These are phyloP conservation scores for Brassica balearica DNA, from an alignment of 441 rosid genomes.

Conservation along the genomic window DNA sequence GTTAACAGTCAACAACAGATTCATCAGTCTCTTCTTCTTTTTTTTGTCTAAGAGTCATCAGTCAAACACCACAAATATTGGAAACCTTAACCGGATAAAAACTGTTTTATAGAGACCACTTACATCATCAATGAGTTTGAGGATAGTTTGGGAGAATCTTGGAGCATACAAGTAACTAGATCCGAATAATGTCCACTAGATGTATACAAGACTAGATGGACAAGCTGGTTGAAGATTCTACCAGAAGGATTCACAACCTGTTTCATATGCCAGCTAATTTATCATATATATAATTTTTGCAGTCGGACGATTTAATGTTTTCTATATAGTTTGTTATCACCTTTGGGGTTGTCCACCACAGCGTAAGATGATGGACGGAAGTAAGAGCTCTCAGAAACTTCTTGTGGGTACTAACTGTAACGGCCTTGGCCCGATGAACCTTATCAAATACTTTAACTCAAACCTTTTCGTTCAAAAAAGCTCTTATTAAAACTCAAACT, in stretches of 20 bases:
- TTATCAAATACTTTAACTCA: no score
- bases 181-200: background rate
- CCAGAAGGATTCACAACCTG: slow-evolving; percentile 7
- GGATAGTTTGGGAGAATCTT: slow-evolving; percentile 19
- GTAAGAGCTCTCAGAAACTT: slow-evolving; percentile 17
- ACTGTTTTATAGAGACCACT: background rate
- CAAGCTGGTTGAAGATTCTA: slow-evolving; percentile 7
- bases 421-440: no score
- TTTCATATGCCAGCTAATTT: background rate
- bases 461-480: no score
- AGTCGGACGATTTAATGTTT: background rate
- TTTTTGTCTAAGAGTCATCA: background rate
- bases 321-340: background rate
- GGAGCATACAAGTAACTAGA: slow-evolving; percentile 12
- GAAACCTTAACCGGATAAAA: background rate
- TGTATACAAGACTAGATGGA: slow-evolving; percentile 6
- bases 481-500: no score
- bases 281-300: background rate
- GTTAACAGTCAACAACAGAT: background rate
- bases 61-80: background rate
- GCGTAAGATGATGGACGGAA: background rate
- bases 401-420: background rate
- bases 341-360: background rate
- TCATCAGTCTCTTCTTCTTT: background rate
- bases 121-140: slow-evolving; percentile 24